Conservation (phyloP, 495 filamentous ascomycete genomes). For the Evernia prunastri region DNA sequence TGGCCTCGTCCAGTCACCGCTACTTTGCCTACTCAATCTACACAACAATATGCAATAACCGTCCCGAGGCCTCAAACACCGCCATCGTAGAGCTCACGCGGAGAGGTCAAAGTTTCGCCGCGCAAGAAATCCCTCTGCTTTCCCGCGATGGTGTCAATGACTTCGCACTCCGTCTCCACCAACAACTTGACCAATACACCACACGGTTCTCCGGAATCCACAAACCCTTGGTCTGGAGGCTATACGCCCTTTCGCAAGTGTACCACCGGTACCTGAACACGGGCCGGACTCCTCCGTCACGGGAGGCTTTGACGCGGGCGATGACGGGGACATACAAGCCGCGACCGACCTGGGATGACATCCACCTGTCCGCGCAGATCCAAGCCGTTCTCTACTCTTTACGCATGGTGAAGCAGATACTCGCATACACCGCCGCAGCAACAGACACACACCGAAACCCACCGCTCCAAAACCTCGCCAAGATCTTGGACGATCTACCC, state of each 20-base stretch:
- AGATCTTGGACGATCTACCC: neutral
- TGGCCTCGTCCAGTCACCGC: slow-evolving; percentile 45
- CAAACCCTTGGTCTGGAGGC: neutral
- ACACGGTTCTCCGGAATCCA: neutral
- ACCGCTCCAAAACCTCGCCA: neutral
- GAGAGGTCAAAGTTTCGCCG: slow-evolving; percentile 27
- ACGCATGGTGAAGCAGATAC: slow-evolving; percentile 54
- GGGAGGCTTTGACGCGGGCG: neutral
- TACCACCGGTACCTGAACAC: slow-evolving; percentile 12
- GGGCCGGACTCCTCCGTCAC: slow-evolving; percentile 9
- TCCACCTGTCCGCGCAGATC: slow-evolving; percentile 58
- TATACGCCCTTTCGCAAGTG: slow-evolving; percentile 13
- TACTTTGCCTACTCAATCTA: slow-evolving; percentile 54
- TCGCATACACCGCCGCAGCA: slow-evolving; percentile 21
- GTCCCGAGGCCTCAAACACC: slow-evolving; percentile 26
- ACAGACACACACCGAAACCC: neutral
- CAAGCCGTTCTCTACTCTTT: slow-evolving; percentile 61
- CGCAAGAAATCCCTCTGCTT: neutral
- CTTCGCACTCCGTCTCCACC: neutral
- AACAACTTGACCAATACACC: neutral
- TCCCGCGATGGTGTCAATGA: neutral
- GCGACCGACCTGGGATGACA: slow-evolving; percentile 46
- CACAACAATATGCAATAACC: slow-evolving; percentile 26
- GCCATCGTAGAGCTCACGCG: slow-evolving; percentile 40
- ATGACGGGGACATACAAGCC: slow-evolving; percentile 29